A percentile compares a stretch with the other conserved stretches of the same genome.
These are phyloP conservation scores for Rhododendron williamsianum DNA, from an alignment of 148 eudicot species.

Conservation along the genomic window DNA sequence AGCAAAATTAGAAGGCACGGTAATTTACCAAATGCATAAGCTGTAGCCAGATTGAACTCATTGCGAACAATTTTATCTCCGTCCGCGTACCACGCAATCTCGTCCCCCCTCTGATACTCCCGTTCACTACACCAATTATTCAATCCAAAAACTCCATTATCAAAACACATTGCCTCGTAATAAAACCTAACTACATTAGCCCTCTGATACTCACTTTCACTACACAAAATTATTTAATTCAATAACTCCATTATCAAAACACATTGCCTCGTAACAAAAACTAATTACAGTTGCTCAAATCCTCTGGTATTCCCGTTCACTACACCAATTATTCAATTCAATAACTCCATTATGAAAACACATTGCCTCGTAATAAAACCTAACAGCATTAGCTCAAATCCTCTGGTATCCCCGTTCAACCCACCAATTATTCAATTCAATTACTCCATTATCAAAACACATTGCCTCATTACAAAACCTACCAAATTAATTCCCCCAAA, in stretches of 20 bases:
- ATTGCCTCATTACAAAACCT: conserved; percentile 4
- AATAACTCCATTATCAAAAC: conserved; percentile 9
- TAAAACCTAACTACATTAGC: conserved; percentile 8
- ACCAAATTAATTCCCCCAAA: background rate
- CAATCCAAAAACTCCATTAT: conserved; percentile 9
- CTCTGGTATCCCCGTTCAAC: no score
- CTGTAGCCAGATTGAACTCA: conserved; percentile 76
- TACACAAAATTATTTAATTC: conserved; percentile 15
- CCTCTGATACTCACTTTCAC: conserved; percentile 77
- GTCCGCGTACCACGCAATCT: conserved; percentile 87
- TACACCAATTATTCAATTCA: conserved; percentile 17
- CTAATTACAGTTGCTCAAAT: conserved; percentile 3
- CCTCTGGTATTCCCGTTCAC: conserved; percentile 73
- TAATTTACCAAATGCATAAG: conserved; percentile 80
- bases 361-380: conserved; percentile 5
- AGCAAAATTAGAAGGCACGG: conserved; percentile 6
- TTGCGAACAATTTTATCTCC: conserved; percentile 81
- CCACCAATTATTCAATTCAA: background rate
- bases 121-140: conserved; percentile 51
- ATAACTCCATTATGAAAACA: conserved; percentile 4
- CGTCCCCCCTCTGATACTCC: conserved; percentile 83
- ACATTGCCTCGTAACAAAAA: conserved; percentile 15
- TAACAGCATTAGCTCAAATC: no score
- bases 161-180: conserved; percentile 13
- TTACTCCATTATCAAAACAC: background rate